Evolutionary conservation across 2,329 filamentous ascomycete genomes (phyloP).

Genomic region (Aplosporella prunicola): DNA sequence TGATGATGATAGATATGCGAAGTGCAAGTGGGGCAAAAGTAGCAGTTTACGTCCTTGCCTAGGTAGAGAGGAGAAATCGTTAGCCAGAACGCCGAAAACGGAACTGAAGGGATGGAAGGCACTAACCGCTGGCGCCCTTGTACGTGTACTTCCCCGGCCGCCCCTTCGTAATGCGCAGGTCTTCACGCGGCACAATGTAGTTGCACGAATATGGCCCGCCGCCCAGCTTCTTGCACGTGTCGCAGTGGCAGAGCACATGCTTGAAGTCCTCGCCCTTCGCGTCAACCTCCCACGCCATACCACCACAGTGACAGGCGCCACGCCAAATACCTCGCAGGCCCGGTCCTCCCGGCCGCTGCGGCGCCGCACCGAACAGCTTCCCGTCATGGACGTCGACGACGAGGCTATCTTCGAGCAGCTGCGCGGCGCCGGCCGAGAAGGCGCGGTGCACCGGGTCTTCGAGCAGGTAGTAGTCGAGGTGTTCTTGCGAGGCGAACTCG

Average conservation of each 20-base stretch:
- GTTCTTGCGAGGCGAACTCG: conserved; percentile 55
- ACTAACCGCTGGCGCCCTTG: conserved; percentile 22
- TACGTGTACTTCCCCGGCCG: conserved; percentile 23
- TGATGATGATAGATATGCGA: conserved; percentile 33
- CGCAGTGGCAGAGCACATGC: conserved; percentile 29
- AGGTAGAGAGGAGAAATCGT: background rate
- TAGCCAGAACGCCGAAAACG: background rate
- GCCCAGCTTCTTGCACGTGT: conserved; percentile 27
- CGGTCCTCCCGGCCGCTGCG: conserved; percentile 15
- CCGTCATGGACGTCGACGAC: conserved; percentile 52
- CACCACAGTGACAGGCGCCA: conserved; percentile 26
- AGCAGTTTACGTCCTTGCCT: conserved; percentile 29
- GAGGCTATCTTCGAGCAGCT: conserved; percentile 44
- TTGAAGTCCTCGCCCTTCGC: conserved; percentile 18
- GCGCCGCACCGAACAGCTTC: conserved; percentile 25
- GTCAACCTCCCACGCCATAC: conserved; percentile 17
- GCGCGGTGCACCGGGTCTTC: conserved; percentile 54
- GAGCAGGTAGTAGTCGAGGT: conserved; percentile 59
- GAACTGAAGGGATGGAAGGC: background rate
- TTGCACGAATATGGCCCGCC: conserved; percentile 29
- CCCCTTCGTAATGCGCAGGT: conserved; percentile 20
- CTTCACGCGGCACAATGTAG: conserved; percentile 24
- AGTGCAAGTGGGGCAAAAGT: conserved; percentile 30
- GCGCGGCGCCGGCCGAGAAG: conserved; percentile 47
- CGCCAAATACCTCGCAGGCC: conserved; percentile 12